Evolutionary conservation across 2,329 filamentous ascomycete genomes (phyloP).

Genomic region (Aspergillus piperis): DNA sequence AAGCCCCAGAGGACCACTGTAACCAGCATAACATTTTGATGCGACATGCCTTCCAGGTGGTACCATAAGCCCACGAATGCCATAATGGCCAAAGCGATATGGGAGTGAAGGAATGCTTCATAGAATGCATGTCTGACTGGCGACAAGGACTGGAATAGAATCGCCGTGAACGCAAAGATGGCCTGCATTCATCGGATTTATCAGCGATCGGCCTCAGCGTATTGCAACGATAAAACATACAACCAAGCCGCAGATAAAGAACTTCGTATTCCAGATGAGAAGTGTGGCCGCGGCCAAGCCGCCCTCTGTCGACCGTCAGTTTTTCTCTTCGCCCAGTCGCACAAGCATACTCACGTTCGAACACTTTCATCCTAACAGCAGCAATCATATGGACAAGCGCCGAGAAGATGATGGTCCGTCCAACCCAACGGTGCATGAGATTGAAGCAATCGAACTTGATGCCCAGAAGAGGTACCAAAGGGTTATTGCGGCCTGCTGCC

Average conservation of each 20-base stretch:
- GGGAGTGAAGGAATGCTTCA: conserved; percentile 47
- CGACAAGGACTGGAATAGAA: conserved; percentile 45
- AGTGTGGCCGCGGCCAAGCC: conserved; percentile 55
- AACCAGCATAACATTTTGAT: conserved; percentile 33
- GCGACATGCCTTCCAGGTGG: conserved; percentile 31
- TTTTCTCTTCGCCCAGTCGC: not conserved
- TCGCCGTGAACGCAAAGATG: conserved; percentile 40
- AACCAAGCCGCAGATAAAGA: conserved; percentile 34
- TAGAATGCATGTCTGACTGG: conserved; percentile 47
- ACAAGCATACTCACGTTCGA: conserved; percentile 21
- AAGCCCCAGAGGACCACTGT: conserved; percentile 38
- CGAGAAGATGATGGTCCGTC: conserved; percentile 69
- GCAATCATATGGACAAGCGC: conserved; percentile 63
- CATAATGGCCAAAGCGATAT: conserved; percentile 43
- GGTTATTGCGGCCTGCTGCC: conserved; percentile 87
- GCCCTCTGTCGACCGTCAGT: conserved; percentile 9
- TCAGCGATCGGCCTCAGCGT: conserved; percentile 59
- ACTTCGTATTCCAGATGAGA: conserved; percentile 29
- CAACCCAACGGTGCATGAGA: conserved; percentile 79
- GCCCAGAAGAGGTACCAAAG: conserved; percentile 73
- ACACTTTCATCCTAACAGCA: conserved; percentile 27
- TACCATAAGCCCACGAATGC: conserved; percentile 44
- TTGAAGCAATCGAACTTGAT: conserved; percentile 96
- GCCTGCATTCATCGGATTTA: conserved; percentile 25
- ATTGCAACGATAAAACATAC: conserved; percentile 38